Evolutionary conservation across 2,329 filamentous ascomycete genomes (phyloP).

Genomic region (Pezicula neosporulosa): DNA sequence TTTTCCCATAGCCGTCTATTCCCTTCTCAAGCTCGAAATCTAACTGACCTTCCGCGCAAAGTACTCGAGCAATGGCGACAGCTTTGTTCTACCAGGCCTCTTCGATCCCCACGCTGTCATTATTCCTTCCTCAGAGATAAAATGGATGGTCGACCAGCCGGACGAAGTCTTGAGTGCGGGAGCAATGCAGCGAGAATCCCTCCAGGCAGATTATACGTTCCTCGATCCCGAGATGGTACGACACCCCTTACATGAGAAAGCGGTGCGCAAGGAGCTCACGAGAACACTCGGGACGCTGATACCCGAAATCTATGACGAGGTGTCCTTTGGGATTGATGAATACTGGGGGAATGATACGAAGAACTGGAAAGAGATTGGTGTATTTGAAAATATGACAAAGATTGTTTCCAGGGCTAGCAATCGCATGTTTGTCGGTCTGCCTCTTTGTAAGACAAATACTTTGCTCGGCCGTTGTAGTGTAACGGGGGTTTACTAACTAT

Average conservation of each 20-base stretch:
- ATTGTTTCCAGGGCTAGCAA: constrained; percentile 37
- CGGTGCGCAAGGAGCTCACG: constrained; percentile 29
- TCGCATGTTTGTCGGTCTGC: constrained; percentile 39
- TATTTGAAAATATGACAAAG: constrained; percentile 30
- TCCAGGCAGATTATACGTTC: constrained; percentile 33
- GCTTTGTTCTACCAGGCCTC: constrained; percentile 36
- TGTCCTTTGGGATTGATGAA: constrained; percentile 8
- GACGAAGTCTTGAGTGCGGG: constrained; percentile 30
- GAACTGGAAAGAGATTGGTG: constrained; percentile 28
- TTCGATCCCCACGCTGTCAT: constrained; percentile 35
- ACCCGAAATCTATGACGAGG: constrained; percentile 17
- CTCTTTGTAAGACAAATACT: constrained; percentile 30
- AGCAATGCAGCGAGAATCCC: constrained; percentile 33
- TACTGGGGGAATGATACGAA: constrained; percentile 26
- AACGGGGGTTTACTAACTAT: neutral
- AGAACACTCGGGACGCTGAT: constrained; percentile 20
- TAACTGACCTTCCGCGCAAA: constrained; percentile 14
- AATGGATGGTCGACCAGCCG: constrained; percentile 36
- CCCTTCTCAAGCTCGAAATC: too few relatives aligned
- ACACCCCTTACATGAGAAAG: constrained; percentile 31
- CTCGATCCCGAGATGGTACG: constrained; percentile 29
- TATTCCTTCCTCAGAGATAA: constrained; percentile 33
- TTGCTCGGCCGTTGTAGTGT: neutral
- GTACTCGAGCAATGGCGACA: constrained; percentile 37
- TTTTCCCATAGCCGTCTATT: neutral